Evolutionary conservation across 306 rosid species (phyloP).

Genomic region (Cicer arietinum): DNA sequence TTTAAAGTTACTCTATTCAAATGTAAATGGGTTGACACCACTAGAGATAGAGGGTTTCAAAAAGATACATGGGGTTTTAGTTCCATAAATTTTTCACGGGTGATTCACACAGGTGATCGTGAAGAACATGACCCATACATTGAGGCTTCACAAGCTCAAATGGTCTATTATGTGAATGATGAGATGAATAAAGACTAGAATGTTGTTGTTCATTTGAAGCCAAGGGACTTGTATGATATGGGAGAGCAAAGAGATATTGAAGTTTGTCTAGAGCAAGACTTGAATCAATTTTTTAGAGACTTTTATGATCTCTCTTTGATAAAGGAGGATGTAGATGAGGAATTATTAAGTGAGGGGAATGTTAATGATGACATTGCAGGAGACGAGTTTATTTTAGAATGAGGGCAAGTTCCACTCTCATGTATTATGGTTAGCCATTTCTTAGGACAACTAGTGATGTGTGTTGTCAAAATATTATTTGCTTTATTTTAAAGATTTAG

Average conservation of each 20-base stretch:
- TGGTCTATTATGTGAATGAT: slow-evolving; percentile 16
- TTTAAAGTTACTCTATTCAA: neutral
- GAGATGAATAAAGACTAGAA: neutral
- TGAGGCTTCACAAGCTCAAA: slow-evolving; percentile 7
- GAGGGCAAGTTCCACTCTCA: neutral
- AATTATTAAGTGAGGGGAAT: neutral
- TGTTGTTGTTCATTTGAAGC: slow-evolving; percentile 7
- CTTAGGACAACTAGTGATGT: too few species aligned
- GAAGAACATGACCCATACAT: slow-evolving; percentile 15
- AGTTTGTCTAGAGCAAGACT: neutral
- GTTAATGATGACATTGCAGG: neutral
- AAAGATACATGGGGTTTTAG: neutral
- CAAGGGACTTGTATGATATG: slow-evolving; percentile 16
- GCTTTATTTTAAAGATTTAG: too few species aligned
- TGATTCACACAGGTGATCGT: neutral
- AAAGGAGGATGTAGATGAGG: neutral
- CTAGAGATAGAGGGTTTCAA: too few species aligned
- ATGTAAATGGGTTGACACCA: too few species aligned
- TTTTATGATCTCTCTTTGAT: neutral
- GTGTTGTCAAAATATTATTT: too few species aligned
- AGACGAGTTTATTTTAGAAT: neutral
- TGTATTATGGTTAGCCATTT: too few species aligned
- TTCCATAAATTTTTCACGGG: slow-evolving; percentile 1
- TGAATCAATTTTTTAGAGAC: neutral
- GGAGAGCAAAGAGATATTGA: neutral